Conservation (phyloP, 2,329 filamentous ascomycete genomes). For the Pestalotiopsis sp. region DNA sequence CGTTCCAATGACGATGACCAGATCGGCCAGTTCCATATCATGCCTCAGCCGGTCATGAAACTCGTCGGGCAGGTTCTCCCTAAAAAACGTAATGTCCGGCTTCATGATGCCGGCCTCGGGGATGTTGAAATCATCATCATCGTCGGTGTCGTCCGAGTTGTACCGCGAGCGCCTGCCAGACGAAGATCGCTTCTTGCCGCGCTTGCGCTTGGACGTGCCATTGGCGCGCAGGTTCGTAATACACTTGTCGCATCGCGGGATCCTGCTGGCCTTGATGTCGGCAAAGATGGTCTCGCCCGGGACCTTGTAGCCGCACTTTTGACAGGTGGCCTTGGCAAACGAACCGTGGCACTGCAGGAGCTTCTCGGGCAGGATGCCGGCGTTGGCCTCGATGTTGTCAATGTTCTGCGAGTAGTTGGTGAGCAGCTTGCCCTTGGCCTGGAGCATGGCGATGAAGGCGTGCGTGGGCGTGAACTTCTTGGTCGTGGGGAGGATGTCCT, state of each 20-base stretch:
- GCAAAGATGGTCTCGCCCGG: conserved; percentile 77
- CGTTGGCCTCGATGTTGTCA: conserved; percentile 89
- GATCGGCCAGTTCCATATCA: conserved; percentile 78
- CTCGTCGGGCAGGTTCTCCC: conserved; percentile 81
- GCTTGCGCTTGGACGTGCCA: conserved; percentile 56
- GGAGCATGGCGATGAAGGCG: conserved; percentile 86
- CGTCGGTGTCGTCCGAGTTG: conserved; percentile 48
- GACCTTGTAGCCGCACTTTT: conserved; percentile 76
- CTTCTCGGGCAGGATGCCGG: conserved; percentile 79
- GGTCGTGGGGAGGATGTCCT: conserved; percentile 80
- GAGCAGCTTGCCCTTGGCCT: conserved; percentile 84
- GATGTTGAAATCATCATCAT: conserved; percentile 64
- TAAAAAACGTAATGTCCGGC: conserved; percentile 98
- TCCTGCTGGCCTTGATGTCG: conserved; percentile 73
- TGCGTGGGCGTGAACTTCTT: conserved; percentile 89
- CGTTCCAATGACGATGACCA: conserved; percentile 95
- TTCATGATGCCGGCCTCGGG: conserved; percentile 82
- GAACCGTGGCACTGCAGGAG: conserved; percentile 96
- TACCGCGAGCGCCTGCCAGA: conserved; percentile 37
- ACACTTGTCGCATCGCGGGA: conserved; percentile 79
- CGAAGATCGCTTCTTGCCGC: conserved; percentile 43
- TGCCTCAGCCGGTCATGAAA: conserved; percentile 81
- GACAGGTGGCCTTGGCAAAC: conserved; percentile 88
- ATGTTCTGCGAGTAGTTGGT: conserved; percentile 99
- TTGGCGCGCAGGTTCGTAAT: conserved; percentile 52